Evolutionary conservation across 192 early-diverging fungal species (phyloP).

Genomic region (Piromyces finnis): DNA sequence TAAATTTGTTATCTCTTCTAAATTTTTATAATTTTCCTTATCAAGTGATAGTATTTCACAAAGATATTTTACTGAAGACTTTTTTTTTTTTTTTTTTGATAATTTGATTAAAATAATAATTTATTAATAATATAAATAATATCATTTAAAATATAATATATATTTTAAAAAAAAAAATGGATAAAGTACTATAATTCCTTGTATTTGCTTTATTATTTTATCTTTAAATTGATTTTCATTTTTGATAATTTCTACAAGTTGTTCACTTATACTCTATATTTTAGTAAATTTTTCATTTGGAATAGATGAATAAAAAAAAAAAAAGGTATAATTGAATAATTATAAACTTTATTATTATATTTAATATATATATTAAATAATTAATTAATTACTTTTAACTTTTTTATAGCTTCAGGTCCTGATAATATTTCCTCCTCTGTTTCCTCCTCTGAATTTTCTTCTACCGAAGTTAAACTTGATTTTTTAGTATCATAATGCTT

Average conservation of each 20-base stretch:
- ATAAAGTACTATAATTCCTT: background rate
- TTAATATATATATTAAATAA: no score
- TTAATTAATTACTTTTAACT: background rate
- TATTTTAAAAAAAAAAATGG: background rate
- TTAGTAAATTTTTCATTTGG: no score
- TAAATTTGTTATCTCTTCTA: background rate
- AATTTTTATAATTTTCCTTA: background rate
- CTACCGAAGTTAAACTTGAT: background rate
- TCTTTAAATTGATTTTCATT: background rate
- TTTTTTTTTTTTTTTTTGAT: background rate
- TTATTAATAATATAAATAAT: no score
- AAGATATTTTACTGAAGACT: background rate
- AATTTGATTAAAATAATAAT: background rate
- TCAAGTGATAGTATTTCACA: background rate
- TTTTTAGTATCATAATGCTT: background rate
- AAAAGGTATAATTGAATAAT: background rate
- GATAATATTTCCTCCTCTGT: background rate
- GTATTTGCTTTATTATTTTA: background rate
- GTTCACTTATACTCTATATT: background rate
- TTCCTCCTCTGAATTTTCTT: background rate
- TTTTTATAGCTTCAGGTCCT: background rate
- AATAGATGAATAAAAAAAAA: background rate
- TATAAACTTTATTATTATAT: no score
- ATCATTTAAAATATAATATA: no score
- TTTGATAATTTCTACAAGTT: background rate